phyloP scores from a whole-genome alignment of 306 rosid genomes.

The Fragaria ananassa region DNA sequence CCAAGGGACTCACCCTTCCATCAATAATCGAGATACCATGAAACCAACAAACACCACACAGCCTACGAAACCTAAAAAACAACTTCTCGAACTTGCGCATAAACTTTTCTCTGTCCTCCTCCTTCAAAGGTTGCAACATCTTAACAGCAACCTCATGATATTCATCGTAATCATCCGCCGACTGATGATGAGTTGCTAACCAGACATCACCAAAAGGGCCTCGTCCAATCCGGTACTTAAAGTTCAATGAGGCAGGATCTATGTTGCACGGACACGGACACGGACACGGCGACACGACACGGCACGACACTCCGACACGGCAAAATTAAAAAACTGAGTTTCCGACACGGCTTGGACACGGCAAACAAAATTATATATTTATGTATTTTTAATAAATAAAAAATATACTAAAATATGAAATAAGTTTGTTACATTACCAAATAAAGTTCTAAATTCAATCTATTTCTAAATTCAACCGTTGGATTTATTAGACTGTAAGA shows the following conservation, averaged over 20 bases:
- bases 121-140: conserved; percentile 59
- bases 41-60: conserved; percentile 48
- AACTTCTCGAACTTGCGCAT: conserved; percentile 48
- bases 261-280: too few species aligned
- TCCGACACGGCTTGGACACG: too few species aligned
- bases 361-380: too few species aligned
- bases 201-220: conserved; percentile 85
- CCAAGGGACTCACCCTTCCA: conserved; percentile 52
- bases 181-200: conserved; percentile 82
- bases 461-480: too few species aligned
- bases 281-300: too few species aligned
- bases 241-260: conserved; percentile 68
- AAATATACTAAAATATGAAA: too few species aligned
- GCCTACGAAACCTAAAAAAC: conserved; percentile 46
- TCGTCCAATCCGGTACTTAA: conserved; percentile 75
- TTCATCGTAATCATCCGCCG: conserved; percentile 69
- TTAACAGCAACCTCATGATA: conserved; percentile 82
- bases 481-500: too few species aligned
- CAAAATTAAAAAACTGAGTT: too few species aligned
- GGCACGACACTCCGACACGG: too few species aligned
- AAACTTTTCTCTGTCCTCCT: conserved; percentile 41
- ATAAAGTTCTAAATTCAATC: too few species aligned
- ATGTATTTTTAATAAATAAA: too few species aligned
- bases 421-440: too few species aligned
- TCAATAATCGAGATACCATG: conserved; percentile 62